Percentiles rank a stretch among this genome's conserved stretches.
phyloP scores from a whole-genome alignment of 2,329 filamentous ascomycete genomes.

The Aspergillus sp. region DNA sequence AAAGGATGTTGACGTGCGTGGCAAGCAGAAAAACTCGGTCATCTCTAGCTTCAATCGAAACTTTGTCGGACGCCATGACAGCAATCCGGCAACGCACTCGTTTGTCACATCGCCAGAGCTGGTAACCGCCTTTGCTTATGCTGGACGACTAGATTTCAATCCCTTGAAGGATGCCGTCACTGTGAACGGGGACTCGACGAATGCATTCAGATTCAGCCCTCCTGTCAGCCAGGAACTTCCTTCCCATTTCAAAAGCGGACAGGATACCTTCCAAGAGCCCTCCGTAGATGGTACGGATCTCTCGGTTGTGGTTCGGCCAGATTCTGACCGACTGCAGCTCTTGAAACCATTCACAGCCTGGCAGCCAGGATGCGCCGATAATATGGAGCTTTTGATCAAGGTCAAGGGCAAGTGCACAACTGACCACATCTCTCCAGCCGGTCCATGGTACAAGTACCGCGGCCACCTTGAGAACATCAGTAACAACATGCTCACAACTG shows the following conservation, averaged over 20 bases:
- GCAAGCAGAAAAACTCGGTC: conserved; percentile 91
- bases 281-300: conserved; percentile 14
- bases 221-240: conserved; percentile 78
- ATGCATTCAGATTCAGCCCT: conserved; percentile 79
- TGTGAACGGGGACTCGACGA: not conserved
- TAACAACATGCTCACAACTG: conserved; percentile 98
- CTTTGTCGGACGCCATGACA: conserved; percentile 94
- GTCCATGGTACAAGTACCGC: conserved; percentile 97
- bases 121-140: conserved; percentile 80
- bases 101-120: conserved; percentile 88
- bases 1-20: conserved; percentile 68
- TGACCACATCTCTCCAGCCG: conserved; percentile 84
- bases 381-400: conserved; percentile 92
- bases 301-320: conserved; percentile 16
- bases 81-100: conserved; percentile 87
- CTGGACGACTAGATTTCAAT: conserved; percentile 54
- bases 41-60: conserved; percentile 98
- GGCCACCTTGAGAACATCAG: conserved; percentile 98
- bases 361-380: conserved; percentile 65
- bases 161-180: conserved; percentile 19
- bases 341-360: conserved; percentile 22
- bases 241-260: conserved; percentile 78
- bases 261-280: conserved; percentile 60
- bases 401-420: conserved; percentile 90
- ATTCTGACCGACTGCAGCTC: conserved; percentile 26